A percentile compares a stretch with the other conserved stretches of the same genome.
These are phyloP conservation scores for Glycine tomentella DNA, from an alignment of 306 rosid genomes.

Conservation along the genomic window DNA sequence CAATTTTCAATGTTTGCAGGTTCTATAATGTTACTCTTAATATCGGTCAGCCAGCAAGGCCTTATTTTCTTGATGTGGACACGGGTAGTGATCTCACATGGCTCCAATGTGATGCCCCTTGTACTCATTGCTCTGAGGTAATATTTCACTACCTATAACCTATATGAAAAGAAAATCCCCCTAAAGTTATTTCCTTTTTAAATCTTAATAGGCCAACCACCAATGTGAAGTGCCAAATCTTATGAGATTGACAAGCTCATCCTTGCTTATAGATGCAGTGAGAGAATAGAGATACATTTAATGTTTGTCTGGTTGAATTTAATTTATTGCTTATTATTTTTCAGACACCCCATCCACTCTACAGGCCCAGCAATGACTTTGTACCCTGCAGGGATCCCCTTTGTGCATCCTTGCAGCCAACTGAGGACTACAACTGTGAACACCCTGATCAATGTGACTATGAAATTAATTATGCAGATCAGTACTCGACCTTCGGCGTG, in stretches of 20 bases:
- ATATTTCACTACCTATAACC: not conserved
- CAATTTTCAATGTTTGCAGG: constrained; percentile 53
- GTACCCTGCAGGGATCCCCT: constrained; percentile 77
- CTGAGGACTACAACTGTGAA: constrained; percentile 60
- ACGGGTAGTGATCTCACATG: constrained; percentile 98
- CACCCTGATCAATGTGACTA: constrained; percentile 84
- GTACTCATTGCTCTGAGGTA: constrained; percentile 82
- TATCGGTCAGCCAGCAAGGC: constrained; percentile 87
- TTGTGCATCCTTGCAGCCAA: constrained; percentile 70
- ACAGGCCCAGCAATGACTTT: constrained; percentile 75
- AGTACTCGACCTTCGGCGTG: constrained; percentile 82
- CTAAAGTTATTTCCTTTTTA: not conserved
- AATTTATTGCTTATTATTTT: constrained; percentile 35
- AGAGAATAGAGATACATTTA: not conserved
- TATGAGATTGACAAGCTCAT: constrained; percentile 1
- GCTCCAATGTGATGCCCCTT: constrained; percentile 98
- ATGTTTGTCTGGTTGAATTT: not conserved
- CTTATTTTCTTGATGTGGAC: constrained; percentile 89
- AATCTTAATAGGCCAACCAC: not conserved
- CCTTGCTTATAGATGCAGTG: not conserved
- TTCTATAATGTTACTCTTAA: constrained; percentile 79
- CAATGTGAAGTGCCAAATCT: constrained; percentile 11
- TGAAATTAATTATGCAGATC: constrained; percentile 84
- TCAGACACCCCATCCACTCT: constrained; percentile 87
- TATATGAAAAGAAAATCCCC: not conserved